These are phyloP conservation scores for Cokeromyces recurvatus DNA, from an alignment of 371 early-diverging fungal species.

Conservation along the genomic window DNA sequence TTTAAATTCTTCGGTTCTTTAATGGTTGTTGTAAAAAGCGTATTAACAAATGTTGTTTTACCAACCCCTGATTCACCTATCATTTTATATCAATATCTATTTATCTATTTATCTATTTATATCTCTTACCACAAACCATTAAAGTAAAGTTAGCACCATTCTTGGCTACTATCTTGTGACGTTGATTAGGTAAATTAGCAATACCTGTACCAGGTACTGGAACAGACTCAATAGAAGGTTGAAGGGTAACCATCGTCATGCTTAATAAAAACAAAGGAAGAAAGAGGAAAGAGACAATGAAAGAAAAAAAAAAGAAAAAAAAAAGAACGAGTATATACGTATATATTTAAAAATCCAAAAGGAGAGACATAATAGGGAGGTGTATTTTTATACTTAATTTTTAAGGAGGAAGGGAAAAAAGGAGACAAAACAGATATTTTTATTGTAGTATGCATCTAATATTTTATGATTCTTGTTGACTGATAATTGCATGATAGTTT, in stretches of 20 bases:
- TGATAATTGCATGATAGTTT: slow-evolving; percentile 57
- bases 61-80: slow-evolving; percentile 67
- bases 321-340: background rate
- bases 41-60: slow-evolving; percentile 90
- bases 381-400: no score
- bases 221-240: slow-evolving; percentile 45
- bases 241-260: slow-evolving; percentile 30
- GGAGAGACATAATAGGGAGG: background rate
- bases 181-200: slow-evolving; percentile 97
- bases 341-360: background rate
- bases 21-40: slow-evolving; percentile 80
- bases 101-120: background rate
- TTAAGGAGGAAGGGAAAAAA: no score
- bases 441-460: no score
- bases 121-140: slow-evolving; percentile 90
- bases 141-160: slow-evolving; percentile 93
- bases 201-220: slow-evolving; percentile 85
- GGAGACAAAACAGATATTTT: no score
- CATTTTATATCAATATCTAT: background rate
- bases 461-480: no score
- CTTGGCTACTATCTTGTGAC: slow-evolving; percentile 93
- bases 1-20: slow-evolving; percentile 84
- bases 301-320: slow-evolving; percentile 4
- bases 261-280: slow-evolving; percentile 8
- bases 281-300: background rate